Evolutionary conservation across 2,329 filamentous ascomycete genomes (phyloP).

Genomic region (Ascochyta pisi): DNA sequence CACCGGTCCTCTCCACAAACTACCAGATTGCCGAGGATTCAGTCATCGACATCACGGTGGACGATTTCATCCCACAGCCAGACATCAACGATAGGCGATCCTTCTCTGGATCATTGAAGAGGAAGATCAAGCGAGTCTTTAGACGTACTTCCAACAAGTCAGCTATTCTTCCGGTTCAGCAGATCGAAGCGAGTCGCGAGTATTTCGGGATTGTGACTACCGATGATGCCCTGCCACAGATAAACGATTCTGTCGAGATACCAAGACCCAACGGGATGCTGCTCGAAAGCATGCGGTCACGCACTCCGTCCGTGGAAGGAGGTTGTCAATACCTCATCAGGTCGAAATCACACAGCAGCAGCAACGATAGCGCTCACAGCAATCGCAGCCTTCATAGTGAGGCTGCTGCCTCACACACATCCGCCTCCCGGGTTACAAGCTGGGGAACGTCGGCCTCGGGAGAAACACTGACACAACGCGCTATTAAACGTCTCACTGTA

Average conservation of each 20-base stretch:
- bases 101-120: slow-evolving; percentile 67
- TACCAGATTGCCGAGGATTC: slow-evolving; percentile 23
- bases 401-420: slow-evolving; percentile 61
- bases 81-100: slow-evolving; percentile 65
- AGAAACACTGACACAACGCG: slow-evolving; percentile 60
- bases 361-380: slow-evolving; percentile 33
- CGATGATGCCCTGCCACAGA: slow-evolving; percentile 10
- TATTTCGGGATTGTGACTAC: slow-evolving; percentile 44
- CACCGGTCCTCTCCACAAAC: slow-evolving; percentile 10
- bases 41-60: slow-evolving; percentile 18
- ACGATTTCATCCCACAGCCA: slow-evolving; percentile 34
- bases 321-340: slow-evolving; percentile 17
- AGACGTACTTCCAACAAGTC: slow-evolving; percentile 46
- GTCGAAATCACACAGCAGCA: slow-evolving; percentile 31
- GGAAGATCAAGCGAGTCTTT: slow-evolving; percentile 67
- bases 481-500: slow-evolving; percentile 66
- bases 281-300: slow-evolving; percentile 50
- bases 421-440: slow-evolving; percentile 66
- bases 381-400: slow-evolving; percentile 43
- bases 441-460: slow-evolving; percentile 71
- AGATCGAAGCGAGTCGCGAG: slow-evolving; percentile 56
- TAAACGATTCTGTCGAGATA: slow-evolving; percentile 44
- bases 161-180: slow-evolving; percentile 58
- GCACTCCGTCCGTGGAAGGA: slow-evolving; percentile 34
- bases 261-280: slow-evolving; percentile 52